A percentile compares a stretch with the other conserved stretches of the same genome.
These are phyloP conservation scores for Leonotis leonurus DNA, from an alignment of 257 asterid genomes.

Conservation along the genomic window DNA sequence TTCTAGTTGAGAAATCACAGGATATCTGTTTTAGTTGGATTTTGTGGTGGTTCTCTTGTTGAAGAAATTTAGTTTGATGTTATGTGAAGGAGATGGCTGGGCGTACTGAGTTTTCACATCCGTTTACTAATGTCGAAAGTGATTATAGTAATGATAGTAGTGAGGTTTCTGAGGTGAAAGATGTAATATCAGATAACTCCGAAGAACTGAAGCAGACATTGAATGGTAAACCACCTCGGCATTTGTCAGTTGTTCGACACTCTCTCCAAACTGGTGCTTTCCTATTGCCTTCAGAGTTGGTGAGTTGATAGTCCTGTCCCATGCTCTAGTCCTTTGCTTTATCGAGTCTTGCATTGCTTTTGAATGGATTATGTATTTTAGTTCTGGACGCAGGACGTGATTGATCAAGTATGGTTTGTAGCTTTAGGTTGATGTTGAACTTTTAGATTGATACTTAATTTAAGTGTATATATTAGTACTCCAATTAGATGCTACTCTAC, in stretches of 20 bases:
- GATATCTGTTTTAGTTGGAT: not conserved
- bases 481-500: too few species aligned
- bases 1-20: not conserved
- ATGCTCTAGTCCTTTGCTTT: too few species aligned
- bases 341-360: too few species aligned
- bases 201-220: conserved; percentile 30
- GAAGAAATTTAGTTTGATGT: conserved; percentile 23
- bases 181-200: conserved; percentile 33
- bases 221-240: conserved; percentile 50
- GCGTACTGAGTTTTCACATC: conserved; percentile 48
- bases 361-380: too few species aligned
- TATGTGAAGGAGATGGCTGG: conserved; percentile 53
- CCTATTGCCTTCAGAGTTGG: conserved; percentile 41
- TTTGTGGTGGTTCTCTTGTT: conserved; percentile 9
- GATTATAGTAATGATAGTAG: conserved; percentile 27
- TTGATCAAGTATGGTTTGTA: not conserved
- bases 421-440: conserved; percentile 2
- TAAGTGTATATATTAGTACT: too few species aligned
- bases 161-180: conserved; percentile 31
- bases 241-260: conserved; percentile 45
- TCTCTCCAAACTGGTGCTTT: conserved; percentile 41
- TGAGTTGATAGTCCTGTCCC: too few species aligned
- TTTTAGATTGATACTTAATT: not conserved
- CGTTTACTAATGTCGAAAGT: conserved; percentile 34
- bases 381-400: too few species aligned